phyloP scores from a whole-genome alignment of 176 grass and related monocot species.

The Hordeum vulgare region DNA sequence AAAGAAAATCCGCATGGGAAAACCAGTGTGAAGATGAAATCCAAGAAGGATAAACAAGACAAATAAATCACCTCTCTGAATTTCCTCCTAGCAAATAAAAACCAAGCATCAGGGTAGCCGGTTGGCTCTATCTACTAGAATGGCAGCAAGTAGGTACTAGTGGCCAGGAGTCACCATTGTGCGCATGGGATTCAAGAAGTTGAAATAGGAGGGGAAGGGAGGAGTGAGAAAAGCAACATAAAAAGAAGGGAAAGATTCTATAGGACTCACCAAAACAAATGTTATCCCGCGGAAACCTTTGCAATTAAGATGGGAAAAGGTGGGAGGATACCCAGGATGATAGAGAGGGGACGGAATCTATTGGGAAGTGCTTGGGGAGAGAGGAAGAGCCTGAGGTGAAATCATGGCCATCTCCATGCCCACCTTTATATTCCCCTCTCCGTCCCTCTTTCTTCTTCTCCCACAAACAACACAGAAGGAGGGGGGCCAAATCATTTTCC shows the following conservation, averaged over 20 bases:
- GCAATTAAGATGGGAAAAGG: constrained; percentile 43
- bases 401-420: constrained; percentile 32
- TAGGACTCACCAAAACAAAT: constrained; percentile 45
- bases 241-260: constrained; percentile 46
- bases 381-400: constrained; percentile 17
- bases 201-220: constrained; percentile 18
- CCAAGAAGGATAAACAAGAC: background rate
- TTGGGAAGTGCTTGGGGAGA: constrained; percentile 38
- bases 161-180: no score
- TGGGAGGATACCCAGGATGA: constrained; percentile 40
- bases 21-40: background rate
- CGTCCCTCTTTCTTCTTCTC: background rate
- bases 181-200: constrained; percentile 1
- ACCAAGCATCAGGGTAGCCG: background rate
- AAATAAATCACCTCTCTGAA: constrained; percentile 17
- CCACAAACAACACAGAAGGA: background rate
- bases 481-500: no score
- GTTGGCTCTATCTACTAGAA: background rate
- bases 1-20: background rate
- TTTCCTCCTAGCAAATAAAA: constrained; percentile 5
- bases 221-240: constrained; percentile 42
- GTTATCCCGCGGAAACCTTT: constrained; percentile 60
- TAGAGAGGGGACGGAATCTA: constrained; percentile 60
- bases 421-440: background rate
- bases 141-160: background rate